These are phyloP conservation scores for Zygnema cylindricum DNA, from an alignment of 139 green algal genomes.

Conservation along the genomic window DNA sequence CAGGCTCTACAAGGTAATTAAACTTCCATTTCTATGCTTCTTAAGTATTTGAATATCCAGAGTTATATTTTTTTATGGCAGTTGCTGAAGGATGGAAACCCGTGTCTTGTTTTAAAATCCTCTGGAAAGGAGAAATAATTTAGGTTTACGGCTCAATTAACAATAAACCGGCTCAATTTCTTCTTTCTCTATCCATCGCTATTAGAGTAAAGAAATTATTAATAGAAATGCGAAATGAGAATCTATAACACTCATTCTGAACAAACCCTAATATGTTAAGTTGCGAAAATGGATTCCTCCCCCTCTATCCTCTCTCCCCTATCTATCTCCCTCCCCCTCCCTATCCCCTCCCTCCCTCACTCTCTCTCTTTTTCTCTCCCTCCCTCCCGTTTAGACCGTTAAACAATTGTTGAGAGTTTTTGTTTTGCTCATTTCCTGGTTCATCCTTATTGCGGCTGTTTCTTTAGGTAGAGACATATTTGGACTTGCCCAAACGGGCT, in stretches of 20 bases:
- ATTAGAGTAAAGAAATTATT: no score
- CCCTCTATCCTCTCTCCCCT: no score
- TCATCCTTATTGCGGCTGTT: no score
- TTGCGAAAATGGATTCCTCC: no score
- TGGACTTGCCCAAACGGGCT: conserved; percentile 96
- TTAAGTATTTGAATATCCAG: background rate
- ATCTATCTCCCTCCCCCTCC: no score
- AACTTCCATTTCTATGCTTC: background rate
- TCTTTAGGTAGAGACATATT: conserved; percentile 86
- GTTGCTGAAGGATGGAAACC: background rate
- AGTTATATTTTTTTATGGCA: background rate
- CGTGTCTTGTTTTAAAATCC: background rate
- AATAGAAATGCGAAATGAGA: background rate
- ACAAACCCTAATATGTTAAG: no score
- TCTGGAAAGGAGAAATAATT: background rate
- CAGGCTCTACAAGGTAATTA: conserved; percentile 52
- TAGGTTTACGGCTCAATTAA: background rate
- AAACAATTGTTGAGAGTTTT: no score
- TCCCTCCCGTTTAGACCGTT: no score
- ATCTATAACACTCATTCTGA: no score
- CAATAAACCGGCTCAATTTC: background rate
- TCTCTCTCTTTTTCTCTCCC: no score
- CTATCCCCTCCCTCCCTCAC: no score
- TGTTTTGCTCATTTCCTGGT: no score
- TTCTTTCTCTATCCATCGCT: conserved; percentile 1